phyloP scores from a whole-genome alignment of 2,329 filamentous ascomycete species.

The Sporothrix pallida region DNA sequence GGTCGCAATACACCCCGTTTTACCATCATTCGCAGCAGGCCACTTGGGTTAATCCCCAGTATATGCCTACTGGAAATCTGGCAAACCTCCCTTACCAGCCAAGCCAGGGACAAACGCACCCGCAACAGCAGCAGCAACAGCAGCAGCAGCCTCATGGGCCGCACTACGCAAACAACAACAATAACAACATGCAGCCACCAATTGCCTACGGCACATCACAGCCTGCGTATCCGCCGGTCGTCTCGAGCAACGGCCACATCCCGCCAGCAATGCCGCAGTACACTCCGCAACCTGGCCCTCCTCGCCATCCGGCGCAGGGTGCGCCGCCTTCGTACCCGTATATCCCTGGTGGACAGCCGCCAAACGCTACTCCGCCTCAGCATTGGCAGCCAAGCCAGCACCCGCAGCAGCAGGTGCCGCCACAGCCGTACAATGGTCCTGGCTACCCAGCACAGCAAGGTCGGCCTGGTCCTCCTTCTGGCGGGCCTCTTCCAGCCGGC shows the following conservation, averaged over 20 bases:
- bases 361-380: constrained; percentile 42
- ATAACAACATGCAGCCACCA: constrained; percentile 49
- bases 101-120: background rate
- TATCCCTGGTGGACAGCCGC: constrained; percentile 45
- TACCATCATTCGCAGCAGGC: constrained; percentile 62
- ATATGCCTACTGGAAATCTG: constrained; percentile 45
- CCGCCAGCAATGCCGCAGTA: constrained; percentile 53
- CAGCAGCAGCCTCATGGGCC: constrained; percentile 25
- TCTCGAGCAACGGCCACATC: constrained; percentile 49
- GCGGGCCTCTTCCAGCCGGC: constrained; percentile 40
- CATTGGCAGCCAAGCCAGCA: constrained; percentile 44
- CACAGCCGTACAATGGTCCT: constrained; percentile 42
- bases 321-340: constrained; percentile 40
- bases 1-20: constrained; percentile 72
- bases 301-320: constrained; percentile 31
- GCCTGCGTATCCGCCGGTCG: constrained; percentile 52
- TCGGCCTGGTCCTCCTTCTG: constrained; percentile 37
- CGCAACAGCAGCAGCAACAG: constrained; percentile 20
- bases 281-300: constrained; percentile 42
- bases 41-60: constrained; percentile 64
- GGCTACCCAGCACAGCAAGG: constrained; percentile 40
- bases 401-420: constrained; percentile 28
- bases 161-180: constrained; percentile 43
- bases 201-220: constrained; percentile 54
- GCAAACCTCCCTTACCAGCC: background rate